Conservation (phyloP, 2,329 filamentous ascomycete species). For the Aspergillus sp. region DNA sequence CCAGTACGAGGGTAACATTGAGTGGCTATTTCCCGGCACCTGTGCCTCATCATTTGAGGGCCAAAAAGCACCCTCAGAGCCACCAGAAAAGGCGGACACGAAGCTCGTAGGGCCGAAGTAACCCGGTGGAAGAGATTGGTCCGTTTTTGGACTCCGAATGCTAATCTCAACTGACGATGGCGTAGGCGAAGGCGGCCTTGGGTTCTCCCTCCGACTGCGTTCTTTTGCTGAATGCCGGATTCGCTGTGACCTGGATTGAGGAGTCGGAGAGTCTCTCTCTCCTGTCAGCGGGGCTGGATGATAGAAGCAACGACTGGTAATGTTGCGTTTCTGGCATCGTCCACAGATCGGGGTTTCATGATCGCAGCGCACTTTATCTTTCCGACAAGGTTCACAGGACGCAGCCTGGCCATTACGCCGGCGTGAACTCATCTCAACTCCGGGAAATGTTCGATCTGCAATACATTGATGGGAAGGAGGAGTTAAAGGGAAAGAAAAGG, state of each 20-base stretch:
- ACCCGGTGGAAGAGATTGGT: constrained; percentile 22
- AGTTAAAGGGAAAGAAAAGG: no score
- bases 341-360: constrained; percentile 28
- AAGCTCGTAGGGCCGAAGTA: constrained; percentile 39
- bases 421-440: constrained; percentile 15
- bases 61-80: constrained; percentile 17
- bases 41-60: not conserved
- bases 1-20: constrained; percentile 22
- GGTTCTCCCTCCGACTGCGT: not conserved
- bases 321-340: constrained; percentile 27
- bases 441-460: not conserved
- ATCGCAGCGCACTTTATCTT: constrained; percentile 34
- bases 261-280: not conserved
- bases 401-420: constrained; percentile 32
- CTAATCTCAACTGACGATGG: constrained; percentile 3
- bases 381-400: constrained; percentile 35
- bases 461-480: not conserved
- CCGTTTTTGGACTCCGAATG: constrained; percentile 5
- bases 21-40: not conserved
- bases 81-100: constrained; percentile 27
- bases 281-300: constrained; percentile 33
- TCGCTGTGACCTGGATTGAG: not conserved
- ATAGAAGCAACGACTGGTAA: constrained; percentile 27
- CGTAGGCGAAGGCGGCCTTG: not conserved
- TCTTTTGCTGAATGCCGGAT: not conserved